Evolutionary conservation across 1,284 basidiomycete species (phyloP).

Genomic region (Serendipita sp.): DNA sequence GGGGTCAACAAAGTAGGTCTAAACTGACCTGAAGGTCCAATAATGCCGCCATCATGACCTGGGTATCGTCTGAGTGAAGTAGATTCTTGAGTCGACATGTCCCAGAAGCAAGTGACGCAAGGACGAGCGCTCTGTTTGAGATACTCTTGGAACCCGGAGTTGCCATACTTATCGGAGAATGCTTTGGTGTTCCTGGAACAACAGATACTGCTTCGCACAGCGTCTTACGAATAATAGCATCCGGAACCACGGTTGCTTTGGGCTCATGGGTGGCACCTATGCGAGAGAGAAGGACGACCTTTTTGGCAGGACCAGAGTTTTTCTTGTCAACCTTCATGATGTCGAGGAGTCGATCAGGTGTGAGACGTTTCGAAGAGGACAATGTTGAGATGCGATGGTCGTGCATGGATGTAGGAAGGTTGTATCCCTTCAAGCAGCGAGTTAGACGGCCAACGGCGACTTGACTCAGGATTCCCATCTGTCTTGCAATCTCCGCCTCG

Average conservation of each 20-base stretch:
- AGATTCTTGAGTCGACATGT: slow-evolving; percentile 83
- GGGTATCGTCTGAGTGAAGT: slow-evolving; percentile 94
- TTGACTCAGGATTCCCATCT: slow-evolving; percentile 72
- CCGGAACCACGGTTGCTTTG: slow-evolving; percentile 75
- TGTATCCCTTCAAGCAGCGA: slow-evolving; percentile 73
- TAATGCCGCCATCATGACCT: slow-evolving; percentile 96
- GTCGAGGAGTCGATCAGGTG: slow-evolving; percentile 75
- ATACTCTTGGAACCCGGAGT: slow-evolving; percentile 96
- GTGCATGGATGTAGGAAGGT: slow-evolving; percentile 65
- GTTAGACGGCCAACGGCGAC: slow-evolving; percentile 80
- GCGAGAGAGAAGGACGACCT: slow-evolving; percentile 79
- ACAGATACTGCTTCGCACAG: slow-evolving; percentile 68
- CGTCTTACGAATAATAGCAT: slow-evolving; percentile 67
- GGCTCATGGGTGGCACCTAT: slow-evolving; percentile 91
- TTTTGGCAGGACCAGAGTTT: slow-evolving; percentile 83
- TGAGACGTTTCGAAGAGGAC: slow-evolving; percentile 56
- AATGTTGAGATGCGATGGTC: slow-evolving; percentile 65
- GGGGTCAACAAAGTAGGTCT: slow-evolving; percentile 5
- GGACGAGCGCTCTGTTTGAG: slow-evolving; percentile 86
- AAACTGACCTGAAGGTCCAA: slow-evolving; percentile 63
- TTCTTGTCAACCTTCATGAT: slow-evolving; percentile 96
- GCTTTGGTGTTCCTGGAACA: slow-evolving; percentile 47
- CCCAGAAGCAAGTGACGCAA: slow-evolving; percentile 83
- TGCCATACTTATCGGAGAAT: slow-evolving; percentile 67
- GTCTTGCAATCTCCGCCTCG: slow-evolving; percentile 83